phyloP scores from a whole-genome alignment of 169 alveolate species.

The Plasmodium inui region DNA sequence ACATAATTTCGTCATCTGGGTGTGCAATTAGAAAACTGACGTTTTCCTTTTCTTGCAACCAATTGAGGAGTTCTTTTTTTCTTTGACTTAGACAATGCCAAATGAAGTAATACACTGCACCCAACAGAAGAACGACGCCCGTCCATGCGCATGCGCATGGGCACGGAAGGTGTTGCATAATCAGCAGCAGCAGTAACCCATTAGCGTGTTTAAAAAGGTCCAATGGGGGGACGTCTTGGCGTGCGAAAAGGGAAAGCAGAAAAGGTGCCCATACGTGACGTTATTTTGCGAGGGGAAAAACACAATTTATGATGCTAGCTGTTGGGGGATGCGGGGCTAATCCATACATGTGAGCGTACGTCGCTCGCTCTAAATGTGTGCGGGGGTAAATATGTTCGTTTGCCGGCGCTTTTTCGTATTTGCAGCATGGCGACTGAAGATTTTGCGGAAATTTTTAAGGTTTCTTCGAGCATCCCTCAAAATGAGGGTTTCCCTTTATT shows the following conservation, averaged over 20 bases:
- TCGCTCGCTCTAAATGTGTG: neutral
- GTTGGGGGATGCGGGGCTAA: neutral
- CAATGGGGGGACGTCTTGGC: neutral
- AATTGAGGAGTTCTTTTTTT: constrained; percentile 3
- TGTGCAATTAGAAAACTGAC: constrained; percentile 89
- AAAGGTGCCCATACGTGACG: neutral
- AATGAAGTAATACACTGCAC: neutral
- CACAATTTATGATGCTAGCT: neutral
- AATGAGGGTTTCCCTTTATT: neutral
- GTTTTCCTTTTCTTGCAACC: neutral
- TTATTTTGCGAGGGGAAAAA: neutral
- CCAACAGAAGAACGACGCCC: neutral
- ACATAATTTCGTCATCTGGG: constrained; percentile 96
- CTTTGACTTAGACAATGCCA: neutral
- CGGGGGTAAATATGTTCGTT: neutral
- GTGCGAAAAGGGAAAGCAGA: neutral
- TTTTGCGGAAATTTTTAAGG: neutral
- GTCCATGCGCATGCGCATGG: neutral
- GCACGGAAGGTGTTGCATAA: neutral
- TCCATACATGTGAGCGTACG: neutral
- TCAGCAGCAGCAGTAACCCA: neutral
- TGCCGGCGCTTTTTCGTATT: neutral
- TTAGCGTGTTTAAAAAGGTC: neutral
- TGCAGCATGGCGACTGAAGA: neutral
- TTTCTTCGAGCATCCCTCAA: neutral